Percentiles rank a stretch among this genome's conserved stretches.
phyloP scores from a whole-genome alignment of 1,139 yeast species.

The Sugiyamaella novakii region DNA sequence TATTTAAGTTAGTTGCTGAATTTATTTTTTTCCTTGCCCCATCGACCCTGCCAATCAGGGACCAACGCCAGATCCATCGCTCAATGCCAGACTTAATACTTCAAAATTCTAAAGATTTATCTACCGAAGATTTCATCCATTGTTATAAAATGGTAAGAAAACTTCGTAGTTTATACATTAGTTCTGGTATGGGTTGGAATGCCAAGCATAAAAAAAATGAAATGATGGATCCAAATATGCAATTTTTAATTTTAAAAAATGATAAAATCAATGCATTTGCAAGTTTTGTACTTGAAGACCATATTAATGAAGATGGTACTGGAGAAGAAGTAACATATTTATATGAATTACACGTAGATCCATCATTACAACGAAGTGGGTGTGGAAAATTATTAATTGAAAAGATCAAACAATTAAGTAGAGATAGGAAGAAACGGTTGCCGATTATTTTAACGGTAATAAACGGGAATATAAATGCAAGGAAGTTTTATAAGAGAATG shows the following conservation, averaged over 20 bases:
- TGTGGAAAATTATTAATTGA: conserved; percentile 46
- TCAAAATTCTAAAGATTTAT: conserved; percentile 23
- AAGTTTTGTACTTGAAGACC: conserved; percentile 49
- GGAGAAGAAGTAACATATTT: conserved; percentile 48
- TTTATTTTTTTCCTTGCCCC: not conserved
- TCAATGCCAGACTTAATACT: not conserved
- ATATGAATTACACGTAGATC: conserved; percentile 56
- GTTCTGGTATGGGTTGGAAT: conserved; percentile 51
- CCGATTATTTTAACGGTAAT: conserved; percentile 36
- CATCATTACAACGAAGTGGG: conserved; percentile 41
- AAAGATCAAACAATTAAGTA: conserved; percentile 23
- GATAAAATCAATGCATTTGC: conserved; percentile 47
- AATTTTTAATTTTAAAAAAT: conserved; percentile 43
- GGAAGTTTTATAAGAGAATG: conserved; percentile 31
- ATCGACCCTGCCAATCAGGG: conserved; percentile 14
- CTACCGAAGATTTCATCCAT: conserved; percentile 23
- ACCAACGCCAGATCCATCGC: not conserved
- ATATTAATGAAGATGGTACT: conserved; percentile 38
- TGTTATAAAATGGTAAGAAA: conserved; percentile 37
- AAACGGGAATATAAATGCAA: conserved; percentile 34
- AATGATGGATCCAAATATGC: conserved; percentile 51
- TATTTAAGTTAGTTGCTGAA: not conserved
- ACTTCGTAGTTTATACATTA: conserved; percentile 35
- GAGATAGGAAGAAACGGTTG: not conserved
- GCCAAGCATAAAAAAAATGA: conserved; percentile 48